Base-by-base conservation (phyloP, 208 protist species). In the Acanthamoeba lenticulata region DNA sequence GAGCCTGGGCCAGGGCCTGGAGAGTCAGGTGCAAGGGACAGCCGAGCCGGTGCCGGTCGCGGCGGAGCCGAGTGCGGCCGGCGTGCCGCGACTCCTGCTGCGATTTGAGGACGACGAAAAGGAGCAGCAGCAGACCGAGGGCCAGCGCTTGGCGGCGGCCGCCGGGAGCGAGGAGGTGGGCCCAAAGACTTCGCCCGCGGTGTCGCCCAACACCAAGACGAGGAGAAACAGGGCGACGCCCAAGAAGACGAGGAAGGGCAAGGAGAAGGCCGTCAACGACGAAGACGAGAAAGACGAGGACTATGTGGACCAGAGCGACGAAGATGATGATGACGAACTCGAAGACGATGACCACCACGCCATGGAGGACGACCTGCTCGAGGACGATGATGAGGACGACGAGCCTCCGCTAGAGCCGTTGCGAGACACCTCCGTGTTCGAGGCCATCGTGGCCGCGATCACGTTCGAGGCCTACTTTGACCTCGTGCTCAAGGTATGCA, bases 401-500 rank as follows among this genome's bases (percentile, higher is more conserved):
- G 44, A 40, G 2, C 9, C n/a, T 3, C n/a, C 45, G 79, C 42
- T 62, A 27, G 47, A 34, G 44, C n/a, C 45, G 7, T 24, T 40
- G 17, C 47, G 45, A 2, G 47, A 77, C 67, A 93, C 90, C 19
- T 81, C 42, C 17, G 90, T 93, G n/a, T 57, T 81, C 32, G 90
- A 93, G 40, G 90, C 57, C 67, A 49, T 93, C 36, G 90, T 93
- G 5, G n/a, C 2, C n/a, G 67, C 67, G 62, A 67, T 93, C 36
- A 65, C 32, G 7, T 11, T 74, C 9, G 90, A 83, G 1, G 34
- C 15, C 32, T 93, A 60, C 65, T 83, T 74, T 38, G 90, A 93
- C 19, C 90, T 93, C 49, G 27, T 93, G 42, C 24, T 83, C n/a
- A 93, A 93, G 90, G 90, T 93, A n/a, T 91, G 85, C 42, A 44